Evolutionary conservation across 768 basidiomycete species (phyloP).

Genomic region (Rhizopogon vinicolor): DNA sequence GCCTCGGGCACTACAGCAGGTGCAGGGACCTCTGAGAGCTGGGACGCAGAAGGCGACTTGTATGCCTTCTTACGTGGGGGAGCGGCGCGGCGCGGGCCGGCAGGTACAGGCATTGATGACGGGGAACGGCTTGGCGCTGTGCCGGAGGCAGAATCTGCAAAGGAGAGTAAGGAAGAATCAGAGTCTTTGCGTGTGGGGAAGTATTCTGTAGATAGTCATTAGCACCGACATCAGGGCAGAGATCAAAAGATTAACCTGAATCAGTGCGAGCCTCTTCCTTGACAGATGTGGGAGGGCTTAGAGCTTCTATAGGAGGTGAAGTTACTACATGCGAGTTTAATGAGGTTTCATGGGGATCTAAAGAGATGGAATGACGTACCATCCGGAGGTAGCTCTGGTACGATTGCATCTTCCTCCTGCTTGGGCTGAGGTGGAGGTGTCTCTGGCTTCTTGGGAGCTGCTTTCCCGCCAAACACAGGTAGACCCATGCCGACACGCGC

Average conservation of each 20-base stretch:
- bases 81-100: slow-evolving; percentile 66
- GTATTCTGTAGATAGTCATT: slow-evolving; percentile 23
- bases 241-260: slow-evolving; percentile 11
- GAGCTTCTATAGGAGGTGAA: slow-evolving; percentile 11
- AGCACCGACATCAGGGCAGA: not conserved
- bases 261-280: slow-evolving; percentile 6
- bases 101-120: slow-evolving; percentile 68
- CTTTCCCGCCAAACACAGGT: slow-evolving; percentile 61
- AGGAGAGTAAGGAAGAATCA: slow-evolving; percentile 20
- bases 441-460: slow-evolving; percentile 30
- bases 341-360: not conserved
- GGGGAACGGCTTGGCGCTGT: slow-evolving; percentile 36
- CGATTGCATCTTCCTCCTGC: slow-evolving; percentile 9
- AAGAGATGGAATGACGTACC: slow-evolving; percentile 9
- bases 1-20: slow-evolving; percentile 8
- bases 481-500: slow-evolving; percentile 77
- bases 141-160: slow-evolving; percentile 10
- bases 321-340: slow-evolving; percentile 5
- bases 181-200: slow-evolving; percentile 12
- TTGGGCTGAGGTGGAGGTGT: slow-evolving; percentile 13
- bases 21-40: slow-evolving; percentile 22
- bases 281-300: not conserved
- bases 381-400: slow-evolving; percentile 10
- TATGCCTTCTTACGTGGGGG: slow-evolving; percentile 66
- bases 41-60: slow-evolving; percentile 41